Base-by-base conservation (phyloP, 2,329 filamentous ascomycete genomes). In the Talaromyces sp. region DNA sequence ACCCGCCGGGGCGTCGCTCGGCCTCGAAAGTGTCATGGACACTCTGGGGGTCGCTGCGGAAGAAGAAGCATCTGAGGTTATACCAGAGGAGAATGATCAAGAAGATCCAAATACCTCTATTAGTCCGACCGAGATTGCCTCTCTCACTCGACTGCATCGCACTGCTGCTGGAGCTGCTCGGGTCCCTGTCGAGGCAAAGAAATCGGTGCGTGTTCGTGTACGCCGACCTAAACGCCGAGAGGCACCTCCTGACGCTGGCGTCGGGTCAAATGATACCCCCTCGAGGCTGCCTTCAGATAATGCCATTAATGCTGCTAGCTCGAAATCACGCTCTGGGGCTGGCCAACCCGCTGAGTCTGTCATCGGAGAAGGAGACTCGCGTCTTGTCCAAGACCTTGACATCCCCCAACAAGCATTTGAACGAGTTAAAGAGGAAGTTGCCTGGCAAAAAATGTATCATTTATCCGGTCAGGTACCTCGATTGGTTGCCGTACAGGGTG, bases 381-480 rank as follows among this genome's bases (percentile, higher is more conserved):
- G 80, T 37, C 81, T 97, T 36, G 78, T 91, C 33, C 78, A 86
- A 56, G 77, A 91, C 57, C 74, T 96, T 29, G 80, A 97, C 1
- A 79, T 89, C 1, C 62, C 73, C 0, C 14, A 58, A 2, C 77
- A 80, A 14, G 81, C 88, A 5, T 97, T 96, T 68, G 80, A 86
- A 17, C 81, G 80, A 35, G 77, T 96, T 14, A 84, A 85, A 47
- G 75, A 82, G 13, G 92, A 97, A 69, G 86, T 97, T 0, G 77
- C 82, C 60, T 99, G 93, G 91, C 87, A 93, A 67, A 88, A 84
- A 59, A 97, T 99, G 94, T 87, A 87, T 39, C 94, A 97, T 63
- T 88, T 93, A 60, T 90, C 90, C 30, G 92, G 94, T 22, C 88
- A 94, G 64, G 94, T 97, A 0, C 94, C 94, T 39, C 86, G 94